Conservation (phyloP, 2,329 filamentous ascomycete genomes). For the Aspergillus sojae region DNA sequence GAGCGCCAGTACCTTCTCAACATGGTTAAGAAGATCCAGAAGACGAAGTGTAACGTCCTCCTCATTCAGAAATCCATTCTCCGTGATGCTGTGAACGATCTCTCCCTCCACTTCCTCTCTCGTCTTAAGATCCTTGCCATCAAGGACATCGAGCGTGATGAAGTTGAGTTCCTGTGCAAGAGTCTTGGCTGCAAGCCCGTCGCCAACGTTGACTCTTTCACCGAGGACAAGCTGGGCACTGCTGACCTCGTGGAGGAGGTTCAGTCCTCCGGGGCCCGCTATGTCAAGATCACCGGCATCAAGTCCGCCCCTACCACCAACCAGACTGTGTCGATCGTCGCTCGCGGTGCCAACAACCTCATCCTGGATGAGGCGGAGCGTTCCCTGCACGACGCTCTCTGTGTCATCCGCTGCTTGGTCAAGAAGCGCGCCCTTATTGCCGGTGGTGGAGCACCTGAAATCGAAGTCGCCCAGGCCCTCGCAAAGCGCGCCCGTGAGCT, state of each 20-base stretch:
- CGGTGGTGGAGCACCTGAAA: conserved; percentile 93
- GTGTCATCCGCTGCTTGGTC: conserved; percentile 93
- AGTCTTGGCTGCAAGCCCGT: conserved; percentile 98
- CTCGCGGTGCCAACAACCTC: conserved; percentile 88
- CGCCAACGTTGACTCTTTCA: conserved; percentile 97
- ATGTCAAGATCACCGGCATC: conserved; percentile 93
- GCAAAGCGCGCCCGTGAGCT: conserved; percentile 79
- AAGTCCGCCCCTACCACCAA: conserved; percentile 67
- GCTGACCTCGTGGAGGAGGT: conserved; percentile 94
- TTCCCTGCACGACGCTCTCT: conserved; percentile 94
- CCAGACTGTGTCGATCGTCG: conserved; percentile 90
- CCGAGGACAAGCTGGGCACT: conserved; percentile 93
- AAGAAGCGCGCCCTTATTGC: conserved; percentile 99
- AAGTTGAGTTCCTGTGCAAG: conserved; percentile 99
- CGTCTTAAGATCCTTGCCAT: conserved; percentile 94
- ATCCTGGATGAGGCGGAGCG: conserved; percentile 98
- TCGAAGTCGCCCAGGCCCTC: conserved; percentile 89
- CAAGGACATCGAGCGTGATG: conserved; percentile 98
- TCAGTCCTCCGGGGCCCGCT: conserved; percentile 81
- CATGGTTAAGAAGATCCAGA: conserved; percentile 99
- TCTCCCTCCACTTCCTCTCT: conserved; percentile 95
- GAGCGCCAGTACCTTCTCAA: conserved; percentile 97
- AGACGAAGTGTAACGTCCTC: conserved; percentile 98
- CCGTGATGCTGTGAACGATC: conserved; percentile 94
- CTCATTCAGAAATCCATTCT: conserved; percentile 99